Conservation (phyloP, 179 eudicot genomes). For the Nepenthes alata region DNA sequence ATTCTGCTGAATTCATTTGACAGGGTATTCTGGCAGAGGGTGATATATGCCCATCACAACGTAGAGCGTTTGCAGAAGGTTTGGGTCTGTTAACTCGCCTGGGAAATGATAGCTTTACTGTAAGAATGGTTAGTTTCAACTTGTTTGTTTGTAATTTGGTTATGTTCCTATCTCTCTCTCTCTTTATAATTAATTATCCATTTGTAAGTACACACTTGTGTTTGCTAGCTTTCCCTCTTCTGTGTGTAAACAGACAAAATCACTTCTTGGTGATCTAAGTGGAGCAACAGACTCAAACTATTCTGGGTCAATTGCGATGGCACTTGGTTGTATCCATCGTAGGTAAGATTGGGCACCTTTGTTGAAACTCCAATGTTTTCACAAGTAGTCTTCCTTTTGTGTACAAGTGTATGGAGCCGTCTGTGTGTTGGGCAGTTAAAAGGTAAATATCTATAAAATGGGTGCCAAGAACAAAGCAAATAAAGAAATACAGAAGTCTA, state of each 20-base stretch:
- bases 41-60: constrained; percentile 74
- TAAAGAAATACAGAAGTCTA: too few species aligned
- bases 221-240: not conserved
- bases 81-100: constrained; percentile 91
- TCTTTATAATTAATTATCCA: not conserved
- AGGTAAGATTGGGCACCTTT: constrained; percentile 31
- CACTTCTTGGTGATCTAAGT: constrained; percentile 62
- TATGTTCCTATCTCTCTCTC: not conserved
- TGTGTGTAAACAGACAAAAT: constrained; percentile 48
- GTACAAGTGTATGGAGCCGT: too few species aligned
- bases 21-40: constrained; percentile 91
- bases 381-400: too few species aligned
- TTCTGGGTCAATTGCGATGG: constrained; percentile 78
- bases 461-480: not conserved
- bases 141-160: not conserved
- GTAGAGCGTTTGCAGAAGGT: constrained; percentile 95
- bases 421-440: too few species aligned
- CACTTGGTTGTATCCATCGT: constrained; percentile 96
- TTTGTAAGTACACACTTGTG: constrained; percentile 1
- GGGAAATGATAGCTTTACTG: constrained; percentile 77
- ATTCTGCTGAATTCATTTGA: constrained; percentile 11
- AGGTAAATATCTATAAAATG: not conserved
- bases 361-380: too few species aligned
- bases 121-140: constrained; percentile 60
- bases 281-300: constrained; percentile 47